These are phyloP conservation scores for Chaetoceros tenuissimus DNA, from an alignment of 108 stramenopile genomes.

Conservation along the genomic window DNA sequence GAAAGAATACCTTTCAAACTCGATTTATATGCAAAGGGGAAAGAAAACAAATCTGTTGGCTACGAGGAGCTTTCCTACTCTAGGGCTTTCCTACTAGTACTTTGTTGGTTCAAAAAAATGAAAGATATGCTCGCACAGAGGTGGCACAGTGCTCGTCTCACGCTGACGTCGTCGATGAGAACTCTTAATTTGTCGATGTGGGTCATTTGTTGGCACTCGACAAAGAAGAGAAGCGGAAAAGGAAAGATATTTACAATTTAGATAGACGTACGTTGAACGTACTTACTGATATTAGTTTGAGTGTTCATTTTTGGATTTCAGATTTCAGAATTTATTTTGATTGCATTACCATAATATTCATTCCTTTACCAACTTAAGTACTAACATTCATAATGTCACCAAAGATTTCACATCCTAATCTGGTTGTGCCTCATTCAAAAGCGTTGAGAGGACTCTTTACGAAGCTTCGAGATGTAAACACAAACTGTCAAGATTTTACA, in stretches of 20 bases:
- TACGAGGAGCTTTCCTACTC: too few species aligned
- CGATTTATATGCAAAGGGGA: too few species aligned
- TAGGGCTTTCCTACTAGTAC: too few species aligned
- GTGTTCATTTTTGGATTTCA: neutral
- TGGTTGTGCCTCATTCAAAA: constrained; percentile 27
- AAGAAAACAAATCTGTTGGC: too few species aligned
- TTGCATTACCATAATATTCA: neutral
- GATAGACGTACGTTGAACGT: neutral
- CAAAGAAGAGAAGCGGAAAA: constrained; percentile 6
- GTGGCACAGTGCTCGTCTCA: too few species aligned
- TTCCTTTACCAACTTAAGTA: constrained; percentile 6
- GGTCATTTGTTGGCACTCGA: too few species aligned
- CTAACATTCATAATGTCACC: constrained; percentile 5
- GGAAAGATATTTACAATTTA: constrained; percentile 5
- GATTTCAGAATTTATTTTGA: neutral
- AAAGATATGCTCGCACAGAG: too few species aligned
- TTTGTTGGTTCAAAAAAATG: too few species aligned
- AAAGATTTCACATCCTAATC: constrained; percentile 38
- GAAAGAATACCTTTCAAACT: too few species aligned
- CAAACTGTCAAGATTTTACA: constrained; percentile 49
- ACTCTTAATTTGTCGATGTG: too few species aligned
- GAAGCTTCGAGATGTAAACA: constrained; percentile 22
- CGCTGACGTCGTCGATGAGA: too few species aligned
- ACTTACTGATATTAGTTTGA: neutral
- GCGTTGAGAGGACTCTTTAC: constrained; percentile 23